Base-by-base conservation (phyloP, 208 protist species). In the Herpetomonas samuelpessoai region DNA sequence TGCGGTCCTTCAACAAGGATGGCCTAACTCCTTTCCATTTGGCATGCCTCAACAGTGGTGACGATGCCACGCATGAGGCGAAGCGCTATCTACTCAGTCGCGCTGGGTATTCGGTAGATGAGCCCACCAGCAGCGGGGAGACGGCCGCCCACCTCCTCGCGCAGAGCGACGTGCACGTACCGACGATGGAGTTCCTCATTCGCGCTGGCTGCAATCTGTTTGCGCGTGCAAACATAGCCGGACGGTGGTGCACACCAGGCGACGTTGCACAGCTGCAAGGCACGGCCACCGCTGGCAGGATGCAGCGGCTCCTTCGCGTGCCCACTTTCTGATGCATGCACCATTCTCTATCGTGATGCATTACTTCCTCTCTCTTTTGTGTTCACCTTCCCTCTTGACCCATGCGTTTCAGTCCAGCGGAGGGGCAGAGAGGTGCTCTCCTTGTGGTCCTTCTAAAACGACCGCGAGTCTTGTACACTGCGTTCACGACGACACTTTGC, bases 141-240 rank as follows among this genome's bases (percentile, higher is more conserved):
- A 75, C 71, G 0, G 67, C 57, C 12, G 58, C 67, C 2, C 67
- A 78, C 64, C 44, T 78, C 24, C 64, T 68, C 16, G 71, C 71
- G 3, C 52, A 31, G 0, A 35, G 68, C 61, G 62, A 78, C 38
- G 30, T 24, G 18, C 65, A 69, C 44, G 49, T 76, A 31, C 14
- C 53, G 16, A 71, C 21, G 14, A n/a, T 76, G 24, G 48, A 30
- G 31, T 71, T 58, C 38, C 21, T 76, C 3, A 68, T 52, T 28
- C 3, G 47, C 48, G 50, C 30, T 22, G 56, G 48, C 10, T 53
- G 6, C 2, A 50, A 74, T 46, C 25, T 74, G 49, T 22, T 38
- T 18, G 10, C n/a, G 14, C 49, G 21, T 22, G 58, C 74, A 18
- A 38, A 65, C 41, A 44, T 80, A 28, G 52, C 62, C 7, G 64